A percentile compares a stretch with the other conserved stretches of the same genome.
These are phyloP conservation scores for Chaetomium cochliodes DNA, from an alignment of 495 filamentous ascomycete species.

Conservation along the genomic window DNA sequence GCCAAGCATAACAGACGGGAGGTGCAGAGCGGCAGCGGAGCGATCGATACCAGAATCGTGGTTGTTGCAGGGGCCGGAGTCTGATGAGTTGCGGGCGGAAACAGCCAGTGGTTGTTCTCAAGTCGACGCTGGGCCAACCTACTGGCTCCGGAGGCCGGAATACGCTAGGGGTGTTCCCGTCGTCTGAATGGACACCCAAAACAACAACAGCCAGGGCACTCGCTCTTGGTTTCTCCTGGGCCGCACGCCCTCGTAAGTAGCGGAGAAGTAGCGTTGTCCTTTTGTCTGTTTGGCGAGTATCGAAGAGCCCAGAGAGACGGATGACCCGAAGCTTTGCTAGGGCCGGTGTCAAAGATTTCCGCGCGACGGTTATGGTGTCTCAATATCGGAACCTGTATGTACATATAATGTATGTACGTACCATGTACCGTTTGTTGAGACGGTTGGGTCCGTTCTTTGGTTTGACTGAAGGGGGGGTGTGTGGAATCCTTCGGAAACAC, in stretches of 20 bases:
- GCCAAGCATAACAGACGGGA: conserved; percentile 36
- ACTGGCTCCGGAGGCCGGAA: conserved; percentile 39
- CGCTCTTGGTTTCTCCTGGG: conserved; percentile 25
- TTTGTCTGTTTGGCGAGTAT: conserved; percentile 20
- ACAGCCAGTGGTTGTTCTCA: conserved; percentile 44
- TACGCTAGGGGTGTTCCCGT: conserved; percentile 28
- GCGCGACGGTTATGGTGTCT: conserved; percentile 12
- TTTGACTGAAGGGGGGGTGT: background rate
- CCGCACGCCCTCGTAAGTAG: conserved; percentile 21
- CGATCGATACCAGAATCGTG: conserved; percentile 36
- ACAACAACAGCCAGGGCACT: conserved; percentile 27
- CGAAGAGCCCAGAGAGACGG: conserved; percentile 8
- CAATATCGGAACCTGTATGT: background rate
- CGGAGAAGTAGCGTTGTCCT: background rate
- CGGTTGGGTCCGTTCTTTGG: conserved; percentile 6
- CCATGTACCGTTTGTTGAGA: background rate
- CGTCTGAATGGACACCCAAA: conserved; percentile 34
- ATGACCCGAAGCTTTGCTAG: background rate
- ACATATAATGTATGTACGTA: too few relatives aligned
- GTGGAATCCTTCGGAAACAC: background rate
- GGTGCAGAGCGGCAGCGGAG: conserved; percentile 32
- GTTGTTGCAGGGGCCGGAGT: conserved; percentile 38
- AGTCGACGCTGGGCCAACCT: conserved; percentile 37
- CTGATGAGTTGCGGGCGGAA: conserved; percentile 39
- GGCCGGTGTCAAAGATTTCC: conserved; percentile 8